These are phyloP conservation scores for Passalora sequoiae DNA, from an alignment of 2,329 filamentous ascomycete species.

Conservation along the genomic window DNA sequence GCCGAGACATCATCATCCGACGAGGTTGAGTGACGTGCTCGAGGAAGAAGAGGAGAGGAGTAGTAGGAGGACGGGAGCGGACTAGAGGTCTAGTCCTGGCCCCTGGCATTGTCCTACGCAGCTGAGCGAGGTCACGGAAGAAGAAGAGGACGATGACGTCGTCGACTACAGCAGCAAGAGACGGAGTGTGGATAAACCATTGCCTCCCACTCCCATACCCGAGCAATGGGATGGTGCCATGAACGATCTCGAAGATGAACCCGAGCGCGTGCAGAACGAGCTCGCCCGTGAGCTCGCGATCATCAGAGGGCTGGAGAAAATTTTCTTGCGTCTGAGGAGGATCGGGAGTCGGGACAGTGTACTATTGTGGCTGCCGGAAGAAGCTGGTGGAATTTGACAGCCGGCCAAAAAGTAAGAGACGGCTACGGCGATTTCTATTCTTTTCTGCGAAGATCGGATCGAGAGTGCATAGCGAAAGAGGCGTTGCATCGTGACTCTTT, in stretches of 20 bases:
- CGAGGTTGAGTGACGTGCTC: constrained; percentile 79
- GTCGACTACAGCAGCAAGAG: no score
- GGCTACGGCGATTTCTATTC: no score
- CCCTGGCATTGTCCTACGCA: not conserved
- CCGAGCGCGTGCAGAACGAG: not conserved
- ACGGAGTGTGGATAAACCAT: not conserved
- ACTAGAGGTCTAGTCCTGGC: constrained; percentile 4
- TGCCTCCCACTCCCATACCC: not conserved
- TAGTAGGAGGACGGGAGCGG: constrained; percentile 28
- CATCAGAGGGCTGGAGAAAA: no score
- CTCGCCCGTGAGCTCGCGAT: not conserved
- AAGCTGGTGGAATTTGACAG: no score
- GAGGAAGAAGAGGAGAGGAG: constrained; percentile 66
- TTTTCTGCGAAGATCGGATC: no score
- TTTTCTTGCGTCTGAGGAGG: no score
- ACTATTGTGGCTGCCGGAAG: no score
- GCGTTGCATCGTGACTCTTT: no score
- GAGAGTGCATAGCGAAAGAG: no score
- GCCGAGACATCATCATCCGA: constrained; percentile 74
- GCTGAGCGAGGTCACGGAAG: not conserved
- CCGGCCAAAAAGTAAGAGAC: no score
- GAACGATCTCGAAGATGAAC: not conserved
- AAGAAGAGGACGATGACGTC: not conserved
- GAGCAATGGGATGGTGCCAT: not conserved
- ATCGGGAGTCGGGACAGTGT: no score